phyloP scores from a whole-genome alignment of 2,329 filamentous ascomycete species.

The Monosporascus ibericus region DNA sequence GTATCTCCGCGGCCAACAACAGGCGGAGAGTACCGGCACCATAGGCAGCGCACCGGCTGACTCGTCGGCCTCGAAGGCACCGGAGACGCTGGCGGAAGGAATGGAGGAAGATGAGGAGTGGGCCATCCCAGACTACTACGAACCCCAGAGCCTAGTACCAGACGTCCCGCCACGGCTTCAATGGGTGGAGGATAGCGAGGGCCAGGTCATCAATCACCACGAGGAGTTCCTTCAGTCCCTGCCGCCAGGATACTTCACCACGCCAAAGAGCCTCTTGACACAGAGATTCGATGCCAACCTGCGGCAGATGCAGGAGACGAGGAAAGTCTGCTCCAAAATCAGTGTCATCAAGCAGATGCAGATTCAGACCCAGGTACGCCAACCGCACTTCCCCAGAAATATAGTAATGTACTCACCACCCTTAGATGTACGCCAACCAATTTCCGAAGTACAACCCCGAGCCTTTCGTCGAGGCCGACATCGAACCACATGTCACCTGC shows the following conservation, averaged over 20 bases:
- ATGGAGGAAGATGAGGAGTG: slow-evolving; percentile 84
- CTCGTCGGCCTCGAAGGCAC: slow-evolving; percentile 39
- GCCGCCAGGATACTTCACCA: slow-evolving; percentile 66
- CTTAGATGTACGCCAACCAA: slow-evolving; percentile 89
- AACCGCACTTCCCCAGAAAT: neutral
- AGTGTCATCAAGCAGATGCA: slow-evolving; percentile 99
- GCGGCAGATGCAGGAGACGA: slow-evolving; percentile 90
- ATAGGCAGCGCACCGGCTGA: slow-evolving; percentile 32
- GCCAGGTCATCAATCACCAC: slow-evolving; percentile 79
- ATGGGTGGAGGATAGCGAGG: slow-evolving; percentile 87
- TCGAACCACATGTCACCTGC: slow-evolving; percentile 81
- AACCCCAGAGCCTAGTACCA: slow-evolving; percentile 77
- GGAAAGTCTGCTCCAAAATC: slow-evolving; percentile 94
- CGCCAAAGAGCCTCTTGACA: slow-evolving; percentile 67
- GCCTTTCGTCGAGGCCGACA: slow-evolving; percentile 80
- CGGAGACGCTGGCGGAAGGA: slow-evolving; percentile 86
- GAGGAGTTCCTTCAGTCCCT: slow-evolving; percentile 79
- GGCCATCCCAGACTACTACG: slow-evolving; percentile 91
- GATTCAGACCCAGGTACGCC: slow-evolving; percentile 79
- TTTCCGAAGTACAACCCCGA: slow-evolving; percentile 94
- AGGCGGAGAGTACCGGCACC: slow-evolving; percentile 49
- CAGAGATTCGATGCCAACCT: slow-evolving; percentile 87
- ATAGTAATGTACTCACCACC: slow-evolving; percentile 17
- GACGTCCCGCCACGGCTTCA: slow-evolving; percentile 72
- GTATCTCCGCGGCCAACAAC: slow-evolving; percentile 73